phyloP scores from a whole-genome alignment of 768 basidiomycete genomes.

The Lactifluus rugatus region DNA sequence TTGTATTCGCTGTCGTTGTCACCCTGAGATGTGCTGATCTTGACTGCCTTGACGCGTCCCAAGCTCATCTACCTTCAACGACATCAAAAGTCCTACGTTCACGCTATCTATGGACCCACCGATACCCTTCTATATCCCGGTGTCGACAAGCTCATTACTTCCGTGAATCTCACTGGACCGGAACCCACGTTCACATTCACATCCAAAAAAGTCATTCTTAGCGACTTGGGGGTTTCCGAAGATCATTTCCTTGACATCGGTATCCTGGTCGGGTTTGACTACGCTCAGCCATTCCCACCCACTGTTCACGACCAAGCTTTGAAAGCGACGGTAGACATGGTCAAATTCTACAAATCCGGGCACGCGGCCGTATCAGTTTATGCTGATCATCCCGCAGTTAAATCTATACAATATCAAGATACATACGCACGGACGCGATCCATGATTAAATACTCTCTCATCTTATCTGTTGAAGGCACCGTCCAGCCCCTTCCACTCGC shows the following conservation, averaged over 20 bases:
- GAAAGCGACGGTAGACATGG: conserved; percentile 83
- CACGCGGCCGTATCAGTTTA: conserved; percentile 69
- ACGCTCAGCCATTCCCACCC: conserved; percentile 71
- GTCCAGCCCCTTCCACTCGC: conserved; percentile 77
- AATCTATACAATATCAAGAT: conserved; percentile 70
- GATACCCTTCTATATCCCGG: conserved; percentile 85
- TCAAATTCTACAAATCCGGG: conserved; percentile 88
- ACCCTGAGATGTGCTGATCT: not conserved
- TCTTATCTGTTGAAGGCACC: conserved; percentile 78
- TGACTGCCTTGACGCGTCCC: conserved; percentile 4
- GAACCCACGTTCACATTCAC: conserved; percentile 73
- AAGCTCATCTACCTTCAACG: conserved; percentile 93
- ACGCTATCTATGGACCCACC: conserved; percentile 85
- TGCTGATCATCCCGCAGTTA: conserved; percentile 74
- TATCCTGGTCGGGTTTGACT: conserved; percentile 85
- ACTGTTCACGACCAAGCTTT: conserved; percentile 71
- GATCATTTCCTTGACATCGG: conserved; percentile 95
- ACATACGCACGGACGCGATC: conserved; percentile 81
- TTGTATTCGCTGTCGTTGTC: not conserved
- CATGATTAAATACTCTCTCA: conserved; percentile 86
- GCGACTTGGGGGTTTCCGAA: conserved; percentile 54
- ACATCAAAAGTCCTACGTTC: conserved; percentile 88
- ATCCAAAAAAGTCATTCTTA: conserved; percentile 68
- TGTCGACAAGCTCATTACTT: conserved; percentile 84
- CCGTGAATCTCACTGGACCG: conserved; percentile 62